Conservation (phyloP, 2,329 filamentous ascomycete genomes). For the Colletotrichum lentis region DNA sequence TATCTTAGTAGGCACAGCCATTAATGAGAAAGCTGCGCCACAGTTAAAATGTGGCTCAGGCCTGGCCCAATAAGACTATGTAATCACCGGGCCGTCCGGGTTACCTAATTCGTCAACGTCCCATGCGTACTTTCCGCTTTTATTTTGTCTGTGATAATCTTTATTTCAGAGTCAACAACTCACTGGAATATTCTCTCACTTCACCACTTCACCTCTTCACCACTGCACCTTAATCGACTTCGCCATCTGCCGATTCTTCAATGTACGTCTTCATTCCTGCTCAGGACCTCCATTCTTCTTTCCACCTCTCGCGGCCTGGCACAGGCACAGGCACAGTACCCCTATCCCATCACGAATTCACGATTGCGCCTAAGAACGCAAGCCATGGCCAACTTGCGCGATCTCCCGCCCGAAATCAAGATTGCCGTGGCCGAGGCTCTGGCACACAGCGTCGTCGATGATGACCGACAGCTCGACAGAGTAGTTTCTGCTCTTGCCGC, state of each 20-base stretch:
- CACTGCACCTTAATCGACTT: not conserved
- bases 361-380: not conserved
- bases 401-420: slow-evolving; percentile 13
- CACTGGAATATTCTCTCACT: no score
- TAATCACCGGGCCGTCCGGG: not conserved
- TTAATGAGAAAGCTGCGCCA: not conserved
- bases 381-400: not conserved
- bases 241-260: not conserved
- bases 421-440: not conserved
- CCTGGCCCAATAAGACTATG: not conserved
- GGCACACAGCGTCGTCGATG: no score
- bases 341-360: not conserved
- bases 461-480: not conserved
- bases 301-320: not conserved
- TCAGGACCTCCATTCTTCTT: no score
- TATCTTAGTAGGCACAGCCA: not conserved
- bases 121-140: not conserved
- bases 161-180: no score
- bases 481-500: slow-evolving; percentile 1
- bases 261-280: not conserved
- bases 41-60: not conserved
- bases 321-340: not conserved
- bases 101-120: not conserved
- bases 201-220: not conserved
- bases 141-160: no score